These are phyloP conservation scores for Penicillium maclennaniae DNA, from an alignment of 495 filamentous ascomycete genomes.

Conservation along the genomic window DNA sequence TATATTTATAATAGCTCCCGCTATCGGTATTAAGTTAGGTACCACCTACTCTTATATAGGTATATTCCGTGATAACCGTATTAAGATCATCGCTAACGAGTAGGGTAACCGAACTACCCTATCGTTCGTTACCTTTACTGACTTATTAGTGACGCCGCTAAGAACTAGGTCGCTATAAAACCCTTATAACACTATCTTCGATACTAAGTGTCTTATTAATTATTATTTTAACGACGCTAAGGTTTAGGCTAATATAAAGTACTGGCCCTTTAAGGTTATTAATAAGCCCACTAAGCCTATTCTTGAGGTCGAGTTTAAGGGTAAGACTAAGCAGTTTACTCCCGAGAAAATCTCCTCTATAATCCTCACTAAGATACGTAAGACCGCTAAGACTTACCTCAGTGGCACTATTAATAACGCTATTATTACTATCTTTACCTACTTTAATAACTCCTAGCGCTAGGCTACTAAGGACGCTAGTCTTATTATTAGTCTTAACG, in stretches of 20 bases:
- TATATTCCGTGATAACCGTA: too few relatives aligned
- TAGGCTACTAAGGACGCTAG: slow-evolving; percentile 99
- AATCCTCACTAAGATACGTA: slow-evolving; percentile 95
- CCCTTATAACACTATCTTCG: slow-evolving; percentile 95
- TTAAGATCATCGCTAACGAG: too few relatives aligned
- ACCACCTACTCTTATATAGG: too few relatives aligned
- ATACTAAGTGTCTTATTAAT: slow-evolving; percentile 97
- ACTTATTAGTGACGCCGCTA: too few relatives aligned
- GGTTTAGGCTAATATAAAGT: slow-evolving; percentile 96
- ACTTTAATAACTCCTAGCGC: slow-evolving; percentile 99
- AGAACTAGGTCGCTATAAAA: too few relatives aligned
- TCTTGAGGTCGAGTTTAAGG: slow-evolving; percentile 93
- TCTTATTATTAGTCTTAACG: slow-evolving; percentile 94
- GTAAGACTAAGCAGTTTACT: slow-evolving; percentile 90
- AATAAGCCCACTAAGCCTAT: slow-evolving; percentile 86
- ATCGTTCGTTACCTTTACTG: too few relatives aligned
- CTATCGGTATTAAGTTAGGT: too few relatives aligned
- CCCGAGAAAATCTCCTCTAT: slow-evolving; percentile 98
- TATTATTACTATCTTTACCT: slow-evolving; percentile 95
- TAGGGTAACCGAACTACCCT: too few relatives aligned
- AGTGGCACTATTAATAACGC: slow-evolving; percentile 97
- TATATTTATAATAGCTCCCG: too few relatives aligned
- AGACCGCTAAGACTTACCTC: slow-evolving; percentile 94
- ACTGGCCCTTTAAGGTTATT: slow-evolving; percentile 97
- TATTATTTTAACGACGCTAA: slow-evolving; percentile 90